Percentiles rank a stretch among this genome's conserved stretches.
Conservation (phyloP, 768 basidiomycete species). For the Trametes punicea region DNA sequence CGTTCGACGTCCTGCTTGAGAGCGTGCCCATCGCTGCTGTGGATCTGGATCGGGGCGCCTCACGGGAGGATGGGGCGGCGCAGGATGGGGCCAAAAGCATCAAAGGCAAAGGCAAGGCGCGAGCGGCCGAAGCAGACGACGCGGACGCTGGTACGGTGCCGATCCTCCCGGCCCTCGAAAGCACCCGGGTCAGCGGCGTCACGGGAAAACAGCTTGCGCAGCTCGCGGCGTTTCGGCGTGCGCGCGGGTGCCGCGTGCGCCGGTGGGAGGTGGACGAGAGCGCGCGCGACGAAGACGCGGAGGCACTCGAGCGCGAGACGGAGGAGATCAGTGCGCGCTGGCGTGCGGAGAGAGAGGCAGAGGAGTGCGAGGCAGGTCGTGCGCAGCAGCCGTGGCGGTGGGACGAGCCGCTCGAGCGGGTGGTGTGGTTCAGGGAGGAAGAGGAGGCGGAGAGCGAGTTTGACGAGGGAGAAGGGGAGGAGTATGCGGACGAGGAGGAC, state of each 20-base stretch:
- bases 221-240: constrained; percentile 14
- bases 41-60: no score
- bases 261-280: constrained; percentile 23
- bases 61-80: not conserved
- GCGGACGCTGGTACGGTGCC: not conserved
- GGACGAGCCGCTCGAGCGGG: constrained; percentile 20
- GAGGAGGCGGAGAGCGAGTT: constrained; percentile 23
- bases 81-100: not conserved
- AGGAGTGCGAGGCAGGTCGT: not conserved
- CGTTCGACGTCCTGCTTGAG: constrained; percentile 20
- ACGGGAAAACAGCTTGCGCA: constrained; percentile 12
- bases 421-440: constrained; percentile 24
- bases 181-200: constrained; percentile 20
- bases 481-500: constrained; percentile 14
- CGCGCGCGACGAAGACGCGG: constrained; percentile 19
- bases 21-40: not conserved
- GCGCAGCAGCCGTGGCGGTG: constrained; percentile 12
- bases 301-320: constrained; percentile 9
- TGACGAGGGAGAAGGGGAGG: constrained; percentile 16
- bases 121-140: not conserved
- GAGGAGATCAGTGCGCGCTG: constrained; percentile 3
- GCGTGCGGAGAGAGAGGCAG: constrained; percentile 5
- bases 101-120: constrained; percentile 6
- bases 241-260: constrained; percentile 13
- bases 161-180: constrained; percentile 22